Conservation (phyloP, 768 basidiomycete species). For the Mycena epipterygia region DNA sequence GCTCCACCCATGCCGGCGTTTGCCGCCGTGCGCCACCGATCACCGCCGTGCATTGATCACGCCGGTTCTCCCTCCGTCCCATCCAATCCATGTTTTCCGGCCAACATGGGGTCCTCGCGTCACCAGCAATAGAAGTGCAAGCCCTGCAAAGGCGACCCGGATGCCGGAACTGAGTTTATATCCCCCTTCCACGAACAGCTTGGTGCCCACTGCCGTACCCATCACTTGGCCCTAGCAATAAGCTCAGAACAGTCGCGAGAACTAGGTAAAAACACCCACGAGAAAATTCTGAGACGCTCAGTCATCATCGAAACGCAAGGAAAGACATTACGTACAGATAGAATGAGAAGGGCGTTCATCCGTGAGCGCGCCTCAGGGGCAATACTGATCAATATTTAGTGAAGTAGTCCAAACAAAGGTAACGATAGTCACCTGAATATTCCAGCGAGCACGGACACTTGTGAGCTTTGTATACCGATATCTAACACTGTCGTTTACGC, state of each 20-base stretch:
- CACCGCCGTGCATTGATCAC: too few species aligned
- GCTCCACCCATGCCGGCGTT: too few species aligned
- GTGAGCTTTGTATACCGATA: slow-evolving; percentile 64
- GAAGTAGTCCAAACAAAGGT: slow-evolving; percentile 47
- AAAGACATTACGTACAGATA: slow-evolving; percentile 28
- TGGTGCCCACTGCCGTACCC: slow-evolving; percentile 68
- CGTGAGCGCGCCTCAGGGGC: slow-evolving; percentile 61
- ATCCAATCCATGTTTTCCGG: slow-evolving; percentile 53
- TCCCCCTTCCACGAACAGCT: slow-evolving; percentile 64
- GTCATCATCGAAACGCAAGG: not conserved
- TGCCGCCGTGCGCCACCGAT: too few species aligned
- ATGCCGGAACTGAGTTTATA: slow-evolving; percentile 65
- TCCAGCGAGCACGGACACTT: slow-evolving; percentile 61
- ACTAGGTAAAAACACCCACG: slow-evolving; percentile 30
- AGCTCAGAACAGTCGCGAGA: not conserved
- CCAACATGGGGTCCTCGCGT: slow-evolving; percentile 64
- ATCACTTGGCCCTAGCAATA: slow-evolving; percentile 63
- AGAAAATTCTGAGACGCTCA: slow-evolving; percentile 25
- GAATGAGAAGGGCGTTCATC: slow-evolving; percentile 68
- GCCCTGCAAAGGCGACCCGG: slow-evolving; percentile 58
- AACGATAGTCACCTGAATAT: slow-evolving; percentile 56
- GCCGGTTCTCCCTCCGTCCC: slow-evolving; percentile 56
- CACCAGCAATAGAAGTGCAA: slow-evolving; percentile 59
- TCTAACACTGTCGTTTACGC: slow-evolving; percentile 49
- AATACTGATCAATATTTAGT: slow-evolving; percentile 47